Evolutionary conservation across 352 stramenopile species (phyloP), one percentile per base, ranked within the genome.

Genomic region (Blastocystis hominis): DNA sequence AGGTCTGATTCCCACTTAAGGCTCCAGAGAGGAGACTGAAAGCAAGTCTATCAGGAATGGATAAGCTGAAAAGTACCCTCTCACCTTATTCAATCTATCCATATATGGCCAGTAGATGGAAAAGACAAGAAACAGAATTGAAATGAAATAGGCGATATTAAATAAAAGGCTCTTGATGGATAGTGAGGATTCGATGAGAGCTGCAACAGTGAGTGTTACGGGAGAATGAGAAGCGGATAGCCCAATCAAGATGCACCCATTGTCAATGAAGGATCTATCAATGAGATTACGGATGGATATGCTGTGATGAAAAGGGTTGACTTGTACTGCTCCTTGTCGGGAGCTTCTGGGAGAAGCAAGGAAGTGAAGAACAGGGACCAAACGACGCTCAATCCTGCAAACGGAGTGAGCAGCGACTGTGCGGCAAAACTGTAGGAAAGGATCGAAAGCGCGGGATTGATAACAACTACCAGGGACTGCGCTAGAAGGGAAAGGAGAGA

Each of bases 1-100:
- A 84, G 50, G 50, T 84, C 50, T 84, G 72, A 40, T 84, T 84
- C 34, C 72, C 72, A 68, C 72, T 84, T 13, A 84, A 53, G 17
- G n/a, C 50, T 13, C 72, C 72, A 1, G 72, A 84, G 17, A 84
- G 42, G 17, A 84, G 30, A 5, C 72, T 53, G 55, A 46, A 68
- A 9, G 72, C 72, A 34, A 84, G 55, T n/a, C 72, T 84, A 84
- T 3, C 38, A 20, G 9, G 20, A 64, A 84, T n/a, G 40, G 7
- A 9, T 10, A 84, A 24, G 20, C 5, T 30, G 15, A 76, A 15
- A 9, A 53, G 3, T n/a, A 69, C 42, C 54, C 72, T 53, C 42
- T 64, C 6, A n/a, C 46, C 42, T 36, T 5, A 44, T 64, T 40
- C 5, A 55, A 47, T 17, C 15, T 6, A 13, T 3, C 15, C 47